Percentiles rank a stretch among this genome's conserved stretches.
These are phyloP conservation scores for Lojkania enalia DNA, from an alignment of 2,329 filamentous ascomycete genomes.

Conservation along the genomic window DNA sequence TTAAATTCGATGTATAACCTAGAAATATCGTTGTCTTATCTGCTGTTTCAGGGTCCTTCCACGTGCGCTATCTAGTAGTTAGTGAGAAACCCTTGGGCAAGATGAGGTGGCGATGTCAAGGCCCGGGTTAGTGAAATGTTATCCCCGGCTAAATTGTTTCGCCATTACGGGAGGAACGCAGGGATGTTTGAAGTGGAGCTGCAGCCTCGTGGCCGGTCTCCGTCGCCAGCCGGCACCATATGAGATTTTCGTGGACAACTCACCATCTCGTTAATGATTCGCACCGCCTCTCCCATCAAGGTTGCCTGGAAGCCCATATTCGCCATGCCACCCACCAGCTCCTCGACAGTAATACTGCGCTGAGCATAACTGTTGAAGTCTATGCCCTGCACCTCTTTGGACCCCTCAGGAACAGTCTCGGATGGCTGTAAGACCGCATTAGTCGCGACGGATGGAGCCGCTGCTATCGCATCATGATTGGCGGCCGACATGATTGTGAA, in stretches of 20 bases:
- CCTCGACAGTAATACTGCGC: slow-evolving; percentile 78
- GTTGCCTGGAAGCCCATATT: slow-evolving; percentile 85
- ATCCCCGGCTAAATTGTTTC: slow-evolving; percentile 39
- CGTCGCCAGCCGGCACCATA: background rate
- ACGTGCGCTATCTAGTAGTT: slow-evolving; percentile 63
- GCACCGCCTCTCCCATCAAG: slow-evolving; percentile 81
- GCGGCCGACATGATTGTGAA: slow-evolving; percentile 29
- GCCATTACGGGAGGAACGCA: slow-evolving; percentile 21
- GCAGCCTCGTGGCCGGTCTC: background rate
- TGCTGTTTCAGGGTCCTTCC: slow-evolving; percentile 77
- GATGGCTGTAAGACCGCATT: slow-evolving; percentile 86
- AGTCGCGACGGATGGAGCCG: slow-evolving; percentile 55
- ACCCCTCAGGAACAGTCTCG: slow-evolving; percentile 74
- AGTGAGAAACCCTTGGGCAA: slow-evolving; percentile 28
- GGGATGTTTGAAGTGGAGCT: slow-evolving; percentile 18
- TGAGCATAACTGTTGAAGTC: slow-evolving; percentile 85
- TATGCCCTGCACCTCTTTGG: slow-evolving; percentile 83
- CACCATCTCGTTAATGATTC: slow-evolving; percentile 96
- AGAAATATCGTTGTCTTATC: slow-evolving; percentile 91
- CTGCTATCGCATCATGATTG: slow-evolving; percentile 18
- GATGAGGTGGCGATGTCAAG: slow-evolving; percentile 22
- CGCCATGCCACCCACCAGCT: slow-evolving; percentile 79
- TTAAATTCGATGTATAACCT: slow-evolving; percentile 96
- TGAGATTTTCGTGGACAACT: slow-evolving; percentile 20
- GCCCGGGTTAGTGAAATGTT: slow-evolving; percentile 13